Percentiles rank a stretch among this genome's conserved stretches.
phyloP scores from a whole-genome alignment of 2,329 filamentous ascomycete species.

The Ophiobolus disseminans region DNA sequence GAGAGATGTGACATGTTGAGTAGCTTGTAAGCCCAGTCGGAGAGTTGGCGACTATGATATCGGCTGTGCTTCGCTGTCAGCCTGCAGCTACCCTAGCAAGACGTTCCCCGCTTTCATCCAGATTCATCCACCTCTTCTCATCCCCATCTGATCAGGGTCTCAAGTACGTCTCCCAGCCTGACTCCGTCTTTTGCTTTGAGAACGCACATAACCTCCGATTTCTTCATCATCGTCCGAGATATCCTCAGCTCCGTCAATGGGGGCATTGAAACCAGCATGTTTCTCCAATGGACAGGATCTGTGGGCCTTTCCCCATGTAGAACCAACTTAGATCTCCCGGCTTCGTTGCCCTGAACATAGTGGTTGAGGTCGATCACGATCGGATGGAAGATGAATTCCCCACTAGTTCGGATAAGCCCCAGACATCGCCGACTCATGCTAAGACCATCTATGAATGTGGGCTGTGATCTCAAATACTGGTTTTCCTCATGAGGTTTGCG shows the following conservation, averaged over 20 bases:
- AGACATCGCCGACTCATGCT: conserved; percentile 5
- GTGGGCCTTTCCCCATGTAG: neutral
- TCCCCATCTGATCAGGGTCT: conserved; percentile 4
- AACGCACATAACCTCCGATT: neutral
- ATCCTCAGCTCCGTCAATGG: conserved; percentile 7
- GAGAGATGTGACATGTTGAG: neutral
- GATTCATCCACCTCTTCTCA: neutral
- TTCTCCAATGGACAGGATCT: neutral
- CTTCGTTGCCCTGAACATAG: conserved; percentile 2
- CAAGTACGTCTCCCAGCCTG: conserved; percentile 7
- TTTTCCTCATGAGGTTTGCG: neutral
- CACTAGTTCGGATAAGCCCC: conserved; percentile 4
- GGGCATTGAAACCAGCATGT: conserved; percentile 11
- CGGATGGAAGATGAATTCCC: conserved; percentile 7
- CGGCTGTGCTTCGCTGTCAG: conserved; percentile 6
- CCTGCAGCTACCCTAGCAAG: too few species aligned
- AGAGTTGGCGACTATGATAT: too few species aligned
- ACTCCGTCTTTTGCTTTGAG: conserved; percentile 3
- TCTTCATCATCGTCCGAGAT: neutral
- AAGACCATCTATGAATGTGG: conserved; percentile 5
- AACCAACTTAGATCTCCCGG: neutral
- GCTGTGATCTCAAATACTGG: neutral
- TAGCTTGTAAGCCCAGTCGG: too few species aligned
- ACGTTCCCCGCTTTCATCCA: neutral
- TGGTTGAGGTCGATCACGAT: conserved; percentile 5